These are phyloP conservation scores for Trichoderma citrinoviride DNA, from an alignment of 2,329 filamentous ascomycete genomes.

Conservation along the genomic window DNA sequence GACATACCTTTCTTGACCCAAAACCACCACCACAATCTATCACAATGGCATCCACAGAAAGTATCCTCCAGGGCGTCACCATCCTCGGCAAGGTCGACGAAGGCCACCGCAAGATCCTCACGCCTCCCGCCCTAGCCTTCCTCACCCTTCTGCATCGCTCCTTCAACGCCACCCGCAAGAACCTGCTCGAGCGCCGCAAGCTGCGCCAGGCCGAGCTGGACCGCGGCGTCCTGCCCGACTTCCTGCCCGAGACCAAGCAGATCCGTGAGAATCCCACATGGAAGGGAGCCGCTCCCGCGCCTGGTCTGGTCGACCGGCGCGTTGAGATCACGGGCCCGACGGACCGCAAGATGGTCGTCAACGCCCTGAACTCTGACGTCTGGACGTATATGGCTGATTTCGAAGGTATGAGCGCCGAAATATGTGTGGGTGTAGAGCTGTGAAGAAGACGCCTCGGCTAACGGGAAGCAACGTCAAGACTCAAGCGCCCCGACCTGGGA, in stretches of 20 bases:
- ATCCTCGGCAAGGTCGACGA: conserved; percentile 78
- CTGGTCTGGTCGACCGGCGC: conserved; percentile 86
- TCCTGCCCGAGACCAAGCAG: conserved; percentile 91
- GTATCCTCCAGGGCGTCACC: conserved; percentile 82
- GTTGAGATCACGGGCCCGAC: conserved; percentile 98
- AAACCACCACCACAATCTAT: conserved; percentile 19
- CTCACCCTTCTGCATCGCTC: conserved; percentile 91
- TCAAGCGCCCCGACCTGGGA: conserved; percentile 97
- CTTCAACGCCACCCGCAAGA: conserved; percentile 87
- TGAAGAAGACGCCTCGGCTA: neutral
- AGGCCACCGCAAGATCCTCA: conserved; percentile 84
- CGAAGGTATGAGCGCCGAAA: conserved; percentile 64
- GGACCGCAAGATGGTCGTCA: conserved; percentile 98
- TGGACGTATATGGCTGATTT: conserved; percentile 99
- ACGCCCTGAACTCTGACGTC: conserved; percentile 91
- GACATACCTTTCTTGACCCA: neutral
- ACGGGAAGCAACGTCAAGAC: conserved; percentile 52
- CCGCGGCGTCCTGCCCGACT: conserved; percentile 83
- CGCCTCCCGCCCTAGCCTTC: conserved; percentile 85
- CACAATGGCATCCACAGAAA: conserved; percentile 66
- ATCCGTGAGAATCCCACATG: conserved; percentile 92
- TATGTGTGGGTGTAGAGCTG: too few species aligned
- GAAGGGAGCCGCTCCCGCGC: conserved; percentile 88
- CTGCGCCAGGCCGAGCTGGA: conserved; percentile 90
- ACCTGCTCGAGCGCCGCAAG: conserved; percentile 80